These are phyloP conservation scores for Amanita pseudoporphyria DNA, from an alignment of 768 basidiomycete species.

Conservation along the genomic window DNA sequence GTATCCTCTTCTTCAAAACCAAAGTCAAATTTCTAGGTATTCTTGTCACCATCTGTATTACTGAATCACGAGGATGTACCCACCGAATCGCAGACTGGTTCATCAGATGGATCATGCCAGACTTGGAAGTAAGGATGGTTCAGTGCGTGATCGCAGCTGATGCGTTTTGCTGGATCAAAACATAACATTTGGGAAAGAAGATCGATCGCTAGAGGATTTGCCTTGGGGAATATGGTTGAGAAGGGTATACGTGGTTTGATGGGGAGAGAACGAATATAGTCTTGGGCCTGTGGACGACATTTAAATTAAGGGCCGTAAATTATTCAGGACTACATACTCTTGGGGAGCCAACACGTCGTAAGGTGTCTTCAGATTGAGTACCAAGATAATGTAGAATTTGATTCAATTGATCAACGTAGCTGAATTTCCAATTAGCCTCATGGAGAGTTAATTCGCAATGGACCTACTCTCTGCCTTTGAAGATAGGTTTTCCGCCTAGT, in stretches of 20 bases:
- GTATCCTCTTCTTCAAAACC: constrained; percentile 94
- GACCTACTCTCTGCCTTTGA: constrained; percentile 92
- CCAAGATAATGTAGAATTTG: constrained; percentile 98
- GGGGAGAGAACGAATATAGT: constrained; percentile 96
- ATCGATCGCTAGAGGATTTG: constrained; percentile 91
- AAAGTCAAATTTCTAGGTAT: constrained; percentile 81
- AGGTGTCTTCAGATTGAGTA: constrained; percentile 92
- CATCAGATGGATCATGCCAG: constrained; percentile 97
- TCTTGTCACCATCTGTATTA: neutral
- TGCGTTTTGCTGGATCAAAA: constrained; percentile 95
- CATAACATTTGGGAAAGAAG: constrained; percentile 84
- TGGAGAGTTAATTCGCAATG: neutral
- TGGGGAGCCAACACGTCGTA: constrained; percentile 92
- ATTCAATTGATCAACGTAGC: constrained; percentile 97
- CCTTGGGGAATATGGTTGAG: constrained; percentile 84
- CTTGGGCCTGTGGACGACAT: constrained; percentile 60
- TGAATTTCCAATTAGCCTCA: constrained; percentile 18
- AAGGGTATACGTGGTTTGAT: constrained; percentile 95
- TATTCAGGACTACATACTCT: constrained; percentile 43
- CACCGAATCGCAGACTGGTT: constrained; percentile 77
- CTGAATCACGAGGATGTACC: constrained; percentile 13
- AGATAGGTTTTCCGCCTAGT: constrained; percentile 89
- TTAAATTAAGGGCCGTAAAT: constrained; percentile 3
- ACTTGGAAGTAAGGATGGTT: constrained; percentile 92
- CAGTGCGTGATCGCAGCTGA: constrained; percentile 92